A percentile compares a stretch with the other conserved stretches of the same genome.
Conservation (phyloP, 108 stramenopile genomes). For the Phaeodactylum tricornutum region DNA sequence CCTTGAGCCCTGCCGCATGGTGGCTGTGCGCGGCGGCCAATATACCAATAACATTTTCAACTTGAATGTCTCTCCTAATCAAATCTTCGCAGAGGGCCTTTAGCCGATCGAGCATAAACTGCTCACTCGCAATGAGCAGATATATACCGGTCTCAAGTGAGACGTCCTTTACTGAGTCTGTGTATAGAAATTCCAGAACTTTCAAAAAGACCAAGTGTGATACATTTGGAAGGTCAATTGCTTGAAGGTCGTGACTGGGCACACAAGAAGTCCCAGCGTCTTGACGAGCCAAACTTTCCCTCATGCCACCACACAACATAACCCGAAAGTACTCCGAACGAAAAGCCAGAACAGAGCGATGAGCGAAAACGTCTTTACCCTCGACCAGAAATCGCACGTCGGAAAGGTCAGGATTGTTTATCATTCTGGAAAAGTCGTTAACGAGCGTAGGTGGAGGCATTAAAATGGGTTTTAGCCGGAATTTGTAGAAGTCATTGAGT, state of each 20-base stretch:
- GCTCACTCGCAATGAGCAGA: slow-evolving; percentile 86
- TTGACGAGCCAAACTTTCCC: slow-evolving; percentile 32
- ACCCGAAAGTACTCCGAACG: slow-evolving; percentile 91
- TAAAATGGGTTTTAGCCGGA: slow-evolving; percentile 68
- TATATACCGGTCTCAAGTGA: slow-evolving; percentile 68
- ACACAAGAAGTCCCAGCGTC: too few relatives aligned
- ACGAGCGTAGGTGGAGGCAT: slow-evolving; percentile 71
- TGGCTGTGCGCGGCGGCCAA: slow-evolving; percentile 75
- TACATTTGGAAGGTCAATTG: slow-evolving; percentile 64
- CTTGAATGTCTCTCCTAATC: slow-evolving; percentile 66
- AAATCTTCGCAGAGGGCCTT: slow-evolving; percentile 88
- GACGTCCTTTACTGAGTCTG: slow-evolving; percentile 69
- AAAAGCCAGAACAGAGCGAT: slow-evolving; percentile 79
- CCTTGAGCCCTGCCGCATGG: slow-evolving; percentile 69
- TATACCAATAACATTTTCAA: slow-evolving; percentile 71
- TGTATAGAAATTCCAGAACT: slow-evolving; percentile 92
- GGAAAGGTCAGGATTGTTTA: slow-evolving; percentile 62
- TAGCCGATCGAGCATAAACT: slow-evolving; percentile 84
- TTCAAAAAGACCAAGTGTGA: slow-evolving; percentile 77
- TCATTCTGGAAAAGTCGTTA: slow-evolving; percentile 63
- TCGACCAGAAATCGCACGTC: slow-evolving; percentile 94
- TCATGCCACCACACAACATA: slow-evolving; percentile 88
- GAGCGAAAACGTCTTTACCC: slow-evolving; percentile 74
- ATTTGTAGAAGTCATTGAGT: slow-evolving; percentile 92
- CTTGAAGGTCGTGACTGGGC: too few relatives aligned